These are phyloP conservation scores for Scalesia atractyloides DNA, from an alignment of 129 eudicot genomes.

Conservation along the genomic window DNA sequence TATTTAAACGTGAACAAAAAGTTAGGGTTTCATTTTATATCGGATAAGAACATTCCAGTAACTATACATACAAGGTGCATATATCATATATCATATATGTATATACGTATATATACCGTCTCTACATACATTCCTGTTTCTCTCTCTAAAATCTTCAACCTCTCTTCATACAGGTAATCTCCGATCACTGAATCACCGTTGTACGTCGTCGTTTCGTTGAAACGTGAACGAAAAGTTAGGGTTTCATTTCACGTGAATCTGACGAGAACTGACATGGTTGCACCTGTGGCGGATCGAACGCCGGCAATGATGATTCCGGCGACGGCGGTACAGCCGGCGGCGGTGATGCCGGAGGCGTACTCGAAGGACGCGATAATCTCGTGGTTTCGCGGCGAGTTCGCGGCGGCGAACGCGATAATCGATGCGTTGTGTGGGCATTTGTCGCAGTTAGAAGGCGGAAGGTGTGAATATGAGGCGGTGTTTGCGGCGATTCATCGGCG, in stretches of 20 bases:
- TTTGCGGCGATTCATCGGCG: slow-evolving; percentile 83
- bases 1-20: too few relatives aligned
- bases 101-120: slow-evolving; percentile 13
- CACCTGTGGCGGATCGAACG: slow-evolving; percentile 42
- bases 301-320: slow-evolving; percentile 44
- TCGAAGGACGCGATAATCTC: slow-evolving; percentile 76
- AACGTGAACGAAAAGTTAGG: not conserved
- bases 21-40: too few relatives aligned
- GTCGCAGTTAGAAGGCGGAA: slow-evolving; percentile 42
- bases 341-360: slow-evolving; percentile 40
- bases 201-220: slow-evolving; percentile 15
- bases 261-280: slow-evolving; percentile 43
- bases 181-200: not conserved
- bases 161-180: not conserved
- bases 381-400: slow-evolving; percentile 95
- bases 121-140: slow-evolving; percentile 19
- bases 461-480: slow-evolving; percentile 54
- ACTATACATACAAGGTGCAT: not conserved
- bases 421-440: slow-evolving; percentile 83
- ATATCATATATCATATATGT: too few relatives aligned
- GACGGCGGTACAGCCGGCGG: slow-evolving; percentile 22
- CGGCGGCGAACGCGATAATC: slow-evolving; percentile 96
- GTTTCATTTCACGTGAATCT: slow-evolving; percentile 2
- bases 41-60: too few relatives aligned
- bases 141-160: slow-evolving; percentile 29